Evolutionary conservation across 352 stramenopile genomes (phyloP).

Genomic region (Globisporangium middletonii): DNA sequence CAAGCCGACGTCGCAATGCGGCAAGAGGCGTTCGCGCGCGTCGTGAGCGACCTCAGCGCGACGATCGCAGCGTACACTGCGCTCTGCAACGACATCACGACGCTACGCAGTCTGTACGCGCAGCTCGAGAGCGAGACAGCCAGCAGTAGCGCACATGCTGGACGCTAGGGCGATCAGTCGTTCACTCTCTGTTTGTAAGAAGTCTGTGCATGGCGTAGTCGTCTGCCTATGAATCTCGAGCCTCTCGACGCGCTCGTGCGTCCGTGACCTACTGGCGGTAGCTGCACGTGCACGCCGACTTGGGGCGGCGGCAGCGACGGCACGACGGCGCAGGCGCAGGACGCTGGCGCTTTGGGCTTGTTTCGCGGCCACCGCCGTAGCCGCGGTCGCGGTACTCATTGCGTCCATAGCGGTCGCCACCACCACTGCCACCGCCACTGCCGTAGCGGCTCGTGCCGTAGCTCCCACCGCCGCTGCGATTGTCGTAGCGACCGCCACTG

Average conservation of each 20-base stretch:
- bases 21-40: slow-evolving; percentile 21
- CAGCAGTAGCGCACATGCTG: not conserved
- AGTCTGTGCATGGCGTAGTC: too few relatives aligned
- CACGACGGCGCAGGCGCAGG: slow-evolving; percentile 29
- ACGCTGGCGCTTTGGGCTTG: slow-evolving; percentile 33
- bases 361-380: slow-evolving; percentile 25
- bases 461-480: slow-evolving; percentile 16
- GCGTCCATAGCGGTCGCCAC: slow-evolving; percentile 20
- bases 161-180: not conserved
- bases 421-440: slow-evolving; percentile 7
- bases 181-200: not conserved
- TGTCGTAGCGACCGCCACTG: slow-evolving; percentile 17
- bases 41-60: slow-evolving; percentile 15
- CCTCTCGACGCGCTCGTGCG: too few relatives aligned
- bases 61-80: slow-evolving; percentile 21
- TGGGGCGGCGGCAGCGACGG: slow-evolving; percentile 43
- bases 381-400: slow-evolving; percentile 19
- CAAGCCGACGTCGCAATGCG: slow-evolving; percentile 6
- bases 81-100: slow-evolving; percentile 22
- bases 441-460: slow-evolving; percentile 8
- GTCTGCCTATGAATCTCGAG: too few relatives aligned
- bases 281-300: slow-evolving; percentile 47
- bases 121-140: slow-evolving; percentile 13
- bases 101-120: slow-evolving; percentile 21
- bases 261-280: slow-evolving; percentile 23